Evolutionary conservation across 805 yeast species (phyloP).

Genomic region (Zygotorulaspora sp.): DNA sequence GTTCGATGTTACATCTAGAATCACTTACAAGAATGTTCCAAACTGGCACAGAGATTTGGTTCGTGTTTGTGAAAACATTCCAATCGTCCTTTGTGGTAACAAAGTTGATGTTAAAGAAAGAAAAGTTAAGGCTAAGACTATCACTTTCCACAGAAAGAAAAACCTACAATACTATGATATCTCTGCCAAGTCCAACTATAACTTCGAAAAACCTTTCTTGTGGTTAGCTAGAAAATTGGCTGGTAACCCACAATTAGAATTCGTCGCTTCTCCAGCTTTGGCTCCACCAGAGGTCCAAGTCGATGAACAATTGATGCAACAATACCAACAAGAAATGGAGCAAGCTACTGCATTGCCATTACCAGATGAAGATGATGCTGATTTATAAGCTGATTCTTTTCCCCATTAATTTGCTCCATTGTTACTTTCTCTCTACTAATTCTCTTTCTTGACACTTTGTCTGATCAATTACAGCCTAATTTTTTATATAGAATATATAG

Average conservation of each 20-base stretch:
- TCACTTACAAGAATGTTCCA: slow-evolving; percentile 99
- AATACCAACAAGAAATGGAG: slow-evolving; percentile 99
- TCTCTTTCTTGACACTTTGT: not conserved
- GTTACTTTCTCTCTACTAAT: not conserved
- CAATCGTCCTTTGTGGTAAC: slow-evolving; percentile 98
- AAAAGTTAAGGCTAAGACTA: slow-evolving; percentile 99
- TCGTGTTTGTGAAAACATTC: slow-evolving; percentile 99
- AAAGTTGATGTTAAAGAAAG: slow-evolving; percentile 99
- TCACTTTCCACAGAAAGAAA: slow-evolving; percentile 99
- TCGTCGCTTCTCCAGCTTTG: slow-evolving; percentile 98
- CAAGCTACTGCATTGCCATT: slow-evolving; percentile 99
- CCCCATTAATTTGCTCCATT: slow-evolving; percentile 3
- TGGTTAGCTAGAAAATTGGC: slow-evolving; percentile 99
- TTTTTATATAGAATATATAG: slow-evolving; percentile 1
- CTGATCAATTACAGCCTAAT: not conserved
- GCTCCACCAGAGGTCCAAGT: slow-evolving; percentile 99
- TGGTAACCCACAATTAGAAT: slow-evolving; percentile 96
- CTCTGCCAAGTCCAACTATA: slow-evolving; percentile 98
- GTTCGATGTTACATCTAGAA: slow-evolving; percentile 99
- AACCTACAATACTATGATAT: slow-evolving; percentile 99
- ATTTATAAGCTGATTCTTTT: slow-evolving; percentile 54
- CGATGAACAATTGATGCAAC: slow-evolving; percentile 93
- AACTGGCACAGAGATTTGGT: slow-evolving; percentile 99
- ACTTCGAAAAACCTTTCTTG: slow-evolving; percentile 99
- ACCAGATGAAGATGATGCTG: slow-evolving; percentile 99